Evolutionary conservation across 495 filamentous ascomycete species (phyloP), one percentile per base, ranked within the genome.

Genomic region (Monascus purpureus): DNA sequence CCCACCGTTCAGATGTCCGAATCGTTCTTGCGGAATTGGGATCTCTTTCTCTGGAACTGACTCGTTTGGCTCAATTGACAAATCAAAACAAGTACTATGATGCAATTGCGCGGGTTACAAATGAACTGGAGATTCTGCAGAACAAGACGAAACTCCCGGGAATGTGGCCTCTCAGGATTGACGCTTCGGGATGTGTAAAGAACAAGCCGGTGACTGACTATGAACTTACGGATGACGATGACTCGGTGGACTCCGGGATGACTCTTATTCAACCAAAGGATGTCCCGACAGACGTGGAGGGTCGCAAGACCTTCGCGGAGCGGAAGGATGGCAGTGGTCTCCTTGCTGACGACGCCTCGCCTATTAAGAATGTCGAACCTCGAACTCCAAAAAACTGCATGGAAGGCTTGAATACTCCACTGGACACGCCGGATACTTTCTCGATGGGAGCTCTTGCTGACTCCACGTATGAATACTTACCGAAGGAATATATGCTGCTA

Each of bases 401-500:
- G 6, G 46, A 37, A 6, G 52, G 58, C 2, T 28, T 60, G 19
- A 37, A 42, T 30, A 41, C 48, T 24, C 43, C 48, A 6, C 25
- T 30, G 1, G 39, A 48, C 9, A 29, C 12, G 3, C 31, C 19
- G 0, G 57, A 67, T 24, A 60, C 50, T 26, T 93, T 76, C 39
- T 75, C 70, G 0, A 68, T 96, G 50, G 92, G 85, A 27, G 85
- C 78, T 33, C 73, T 75, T 53, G 78, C 86, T 33, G 90, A 96
- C 50, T 93, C 84, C 11, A 75, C 82, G 1, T 96, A 95, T 50
- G 90, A 97, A 50, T 97, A 97, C 50, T 67, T 97, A 31, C 80
- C 92, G 15, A 97, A 97, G 49, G 73, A 67, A 38, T 60, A 62
- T 25, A 52, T 68, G 41, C 71, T 97, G 15, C 70, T 96, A 9